Evolutionary conservation across 768 basidiomycete species (phyloP).

Genomic region (Termitomyces sp.): DNA sequence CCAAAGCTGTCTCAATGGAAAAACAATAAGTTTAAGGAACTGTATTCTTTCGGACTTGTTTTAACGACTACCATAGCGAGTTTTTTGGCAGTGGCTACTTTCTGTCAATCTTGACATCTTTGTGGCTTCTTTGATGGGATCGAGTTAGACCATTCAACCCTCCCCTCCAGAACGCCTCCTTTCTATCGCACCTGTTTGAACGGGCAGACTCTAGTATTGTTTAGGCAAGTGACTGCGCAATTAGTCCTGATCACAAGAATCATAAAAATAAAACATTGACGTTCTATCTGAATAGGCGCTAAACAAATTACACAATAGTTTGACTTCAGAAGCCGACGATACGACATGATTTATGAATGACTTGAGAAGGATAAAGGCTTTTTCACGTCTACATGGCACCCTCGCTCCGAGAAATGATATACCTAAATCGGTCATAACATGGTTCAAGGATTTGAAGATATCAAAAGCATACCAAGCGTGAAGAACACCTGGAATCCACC

Average conservation of each 20-base stretch:
- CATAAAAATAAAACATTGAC: neutral
- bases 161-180: too few species aligned
- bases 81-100: too few species aligned
- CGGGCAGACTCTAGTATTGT: neutral
- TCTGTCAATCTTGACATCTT: too few species aligned
- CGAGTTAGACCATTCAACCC: too few species aligned
- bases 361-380: too few species aligned
- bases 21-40: too few species aligned
- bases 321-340: neutral
- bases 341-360: neutral
- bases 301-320: too few species aligned
- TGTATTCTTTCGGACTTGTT: too few species aligned
- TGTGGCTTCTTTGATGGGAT: too few species aligned
- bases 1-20: too few species aligned
- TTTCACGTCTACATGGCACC: neutral
- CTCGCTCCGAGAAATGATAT: conserved; percentile 1
- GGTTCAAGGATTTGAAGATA: neutral
- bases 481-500: conserved; percentile 50
- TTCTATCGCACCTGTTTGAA: neutral
- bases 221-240: neutral
- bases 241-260: neutral
- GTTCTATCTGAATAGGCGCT: neutral
- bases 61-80: too few species aligned
- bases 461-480: conserved; percentile 26
- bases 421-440: neutral